These are phyloP conservation scores for Monosporozyma siamensis DNA, from an alignment of 805 yeast species.

Conservation along the genomic window DNA sequence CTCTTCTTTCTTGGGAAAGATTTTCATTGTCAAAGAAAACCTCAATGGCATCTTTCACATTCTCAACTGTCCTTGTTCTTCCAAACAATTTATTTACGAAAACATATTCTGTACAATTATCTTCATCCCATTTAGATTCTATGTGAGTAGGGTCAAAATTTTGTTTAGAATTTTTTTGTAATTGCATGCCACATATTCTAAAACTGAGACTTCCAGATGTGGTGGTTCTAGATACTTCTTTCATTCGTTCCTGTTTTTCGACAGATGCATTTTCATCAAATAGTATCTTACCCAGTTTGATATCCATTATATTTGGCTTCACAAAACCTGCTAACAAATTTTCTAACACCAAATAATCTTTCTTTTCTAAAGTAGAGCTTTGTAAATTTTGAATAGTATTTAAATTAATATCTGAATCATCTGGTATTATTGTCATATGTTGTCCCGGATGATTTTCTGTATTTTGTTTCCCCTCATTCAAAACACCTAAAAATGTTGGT, in stretches of 20 bases:
- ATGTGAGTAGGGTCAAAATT: slow-evolving; percentile 14
- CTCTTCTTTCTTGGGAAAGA: slow-evolving; percentile 28
- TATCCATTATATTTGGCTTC: slow-evolving; percentile 69
- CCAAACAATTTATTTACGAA: slow-evolving; percentile 65
- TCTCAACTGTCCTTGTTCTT: slow-evolving; percentile 39
- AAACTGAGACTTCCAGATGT: slow-evolving; percentile 73
- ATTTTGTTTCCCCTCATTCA: slow-evolving; percentile 17
- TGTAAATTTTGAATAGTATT: neutral
- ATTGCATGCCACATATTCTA: slow-evolving; percentile 84
- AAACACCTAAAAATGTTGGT: slow-evolving; percentile 25
- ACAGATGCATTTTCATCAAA: slow-evolving; percentile 51
- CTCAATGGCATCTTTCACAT: slow-evolving; percentile 38
- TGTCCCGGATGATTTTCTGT: neutral
- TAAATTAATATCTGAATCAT: slow-evolving; percentile 4
- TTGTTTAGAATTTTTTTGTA: slow-evolving; percentile 26
- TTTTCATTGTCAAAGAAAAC: slow-evolving; percentile 36
- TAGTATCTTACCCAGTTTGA: slow-evolving; percentile 67
- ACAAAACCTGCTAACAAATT: slow-evolving; percentile 55
- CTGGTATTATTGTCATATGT: slow-evolving; percentile 4
- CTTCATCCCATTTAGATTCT: slow-evolving; percentile 10
- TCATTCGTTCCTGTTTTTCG: slow-evolving; percentile 56
- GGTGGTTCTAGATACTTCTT: slow-evolving; percentile 54
- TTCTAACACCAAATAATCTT: slow-evolving; percentile 46
- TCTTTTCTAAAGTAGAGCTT: neutral
- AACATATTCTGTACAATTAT: slow-evolving; percentile 36